Conservation (phyloP, 129 eudicot species). For the Escallonia rubra region DNA sequence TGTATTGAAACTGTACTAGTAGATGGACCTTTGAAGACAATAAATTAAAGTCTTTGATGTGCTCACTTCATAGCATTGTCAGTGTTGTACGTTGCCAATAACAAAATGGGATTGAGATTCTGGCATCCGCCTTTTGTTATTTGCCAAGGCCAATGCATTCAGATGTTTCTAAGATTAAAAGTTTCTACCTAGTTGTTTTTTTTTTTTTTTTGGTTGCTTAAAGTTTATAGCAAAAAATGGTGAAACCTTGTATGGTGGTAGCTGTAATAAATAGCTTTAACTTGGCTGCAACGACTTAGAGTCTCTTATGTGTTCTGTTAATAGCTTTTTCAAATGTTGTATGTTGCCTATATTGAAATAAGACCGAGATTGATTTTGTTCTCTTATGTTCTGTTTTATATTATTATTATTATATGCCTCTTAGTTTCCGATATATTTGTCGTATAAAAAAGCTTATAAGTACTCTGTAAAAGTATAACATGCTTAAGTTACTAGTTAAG, state of each 20-base stretch:
- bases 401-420: no score
- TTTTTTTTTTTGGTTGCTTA: background rate
- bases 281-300: slow-evolving; percentile 9
- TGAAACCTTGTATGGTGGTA: background rate
- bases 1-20: no score
- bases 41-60: slow-evolving; percentile 49
- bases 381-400: no score
- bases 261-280: no score
- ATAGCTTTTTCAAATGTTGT: slow-evolving; percentile 17
- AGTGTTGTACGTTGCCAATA: slow-evolving; percentile 64
- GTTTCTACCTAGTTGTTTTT: background rate
- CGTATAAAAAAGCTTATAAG: no score
- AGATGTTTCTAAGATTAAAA: slow-evolving; percentile 26
- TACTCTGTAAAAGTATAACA: no score
- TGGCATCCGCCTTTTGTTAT: slow-evolving; percentile 25
- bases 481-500: no score
- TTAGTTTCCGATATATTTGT: no score
- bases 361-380: background rate
- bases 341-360: slow-evolving; percentile 10
- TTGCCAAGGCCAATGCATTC: slow-evolving; percentile 27
- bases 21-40: slow-evolving; percentile 16
- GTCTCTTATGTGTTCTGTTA: slow-evolving; percentile 3
- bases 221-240: background rate
- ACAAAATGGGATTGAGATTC: slow-evolving; percentile 29
- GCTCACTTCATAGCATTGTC: slow-evolving; percentile 21